Evolutionary conservation across 2,329 filamentous ascomycete genomes (phyloP), one percentile per base, ranked within the genome.

Genomic region (Neobulgaria alba): DNA sequence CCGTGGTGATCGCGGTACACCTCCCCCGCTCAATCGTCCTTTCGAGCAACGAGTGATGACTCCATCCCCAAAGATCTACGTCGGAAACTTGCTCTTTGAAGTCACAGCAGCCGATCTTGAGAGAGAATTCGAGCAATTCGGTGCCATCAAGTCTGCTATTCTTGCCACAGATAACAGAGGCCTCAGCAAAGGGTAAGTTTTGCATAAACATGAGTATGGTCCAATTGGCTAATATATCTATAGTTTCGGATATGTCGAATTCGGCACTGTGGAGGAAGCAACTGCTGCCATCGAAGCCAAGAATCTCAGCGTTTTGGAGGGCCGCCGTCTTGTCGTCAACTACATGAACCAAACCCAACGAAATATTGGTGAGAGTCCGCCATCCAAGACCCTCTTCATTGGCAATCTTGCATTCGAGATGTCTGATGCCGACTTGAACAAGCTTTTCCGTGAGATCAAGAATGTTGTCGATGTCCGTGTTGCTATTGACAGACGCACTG

Each of bases 371-470:
- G 37, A 30, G n/a, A 67, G 67, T 53, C 52, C 64, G 30, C 78
- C 79, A 3, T 73, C 73, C 38, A 76, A 72, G 57, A 85, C 80
- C 1, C 66, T 94, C 23, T 94, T 83, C 67, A 75, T 95, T 52
- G 86, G 87, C 51, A 92, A 92, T 67, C 77, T 95, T 63, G 79
- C 85, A 9, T 92, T 84, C 58, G 84, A 93, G 64, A 82, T 89
- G 67, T 84, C 82, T 7, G 87, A 94, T 57, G 75, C 76, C 39
- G 87, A 94, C 56, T 69, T 95, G 39, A 88, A 89, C 63, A 71
- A 78, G 39, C 63, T 93, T 18, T 90, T 94, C 72, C 68, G 72
- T 43, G 72, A 77, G 17, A 68, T 93, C 45, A 67, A 72, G 36
- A 82, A 85, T 59, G 72, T 90, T 35, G 65, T 72, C 39, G 84